phyloP scores from a whole-genome alignment of 1,284 basidiomycete species.

The Rhodotorula sp. region DNA sequence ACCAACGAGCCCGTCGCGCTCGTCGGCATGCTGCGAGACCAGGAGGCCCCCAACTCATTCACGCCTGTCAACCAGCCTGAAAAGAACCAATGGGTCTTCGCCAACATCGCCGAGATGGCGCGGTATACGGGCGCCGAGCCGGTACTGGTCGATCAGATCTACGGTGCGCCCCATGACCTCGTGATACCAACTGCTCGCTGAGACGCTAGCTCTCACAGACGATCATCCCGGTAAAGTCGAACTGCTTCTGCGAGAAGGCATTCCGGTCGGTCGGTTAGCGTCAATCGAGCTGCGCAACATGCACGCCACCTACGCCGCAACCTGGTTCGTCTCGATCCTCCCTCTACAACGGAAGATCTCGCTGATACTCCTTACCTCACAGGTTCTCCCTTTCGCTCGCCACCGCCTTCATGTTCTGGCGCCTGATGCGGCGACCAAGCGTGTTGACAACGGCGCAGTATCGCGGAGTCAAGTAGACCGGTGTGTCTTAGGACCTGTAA shows the following conservation, averaged over 20 bases:
- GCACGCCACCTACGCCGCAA: constrained; percentile 91
- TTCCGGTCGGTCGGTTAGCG: constrained; percentile 80
- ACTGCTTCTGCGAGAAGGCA: constrained; percentile 64
- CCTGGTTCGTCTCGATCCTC: constrained; percentile 63
- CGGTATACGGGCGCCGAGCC: constrained; percentile 66
- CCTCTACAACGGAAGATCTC: neutral
- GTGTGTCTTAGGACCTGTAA: too few species aligned
- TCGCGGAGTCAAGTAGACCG: neutral
- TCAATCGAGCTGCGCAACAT: constrained; percentile 89
- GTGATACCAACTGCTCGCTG: neutral
- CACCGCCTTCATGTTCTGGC: constrained; percentile 7
- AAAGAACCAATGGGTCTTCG: constrained; percentile 87
- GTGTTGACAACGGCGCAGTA: neutral
- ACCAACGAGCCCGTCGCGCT: constrained; percentile 37
- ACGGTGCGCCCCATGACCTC: constrained; percentile 58
- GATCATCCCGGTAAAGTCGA: constrained; percentile 71
- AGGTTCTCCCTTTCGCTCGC: constrained; percentile 11
- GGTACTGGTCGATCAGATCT: constrained; percentile 80
- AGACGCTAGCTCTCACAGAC: constrained; percentile 56
- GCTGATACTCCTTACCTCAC: neutral
- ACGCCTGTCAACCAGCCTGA: constrained; percentile 84
- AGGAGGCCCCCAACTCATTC: constrained; percentile 61
- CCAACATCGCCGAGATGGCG: constrained; percentile 78
- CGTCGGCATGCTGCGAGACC: constrained; percentile 69
- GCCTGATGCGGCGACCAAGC: constrained; percentile 6